Conservation (phyloP, 108 stramenopile species). For the Discostella stelligeroides region DNA sequence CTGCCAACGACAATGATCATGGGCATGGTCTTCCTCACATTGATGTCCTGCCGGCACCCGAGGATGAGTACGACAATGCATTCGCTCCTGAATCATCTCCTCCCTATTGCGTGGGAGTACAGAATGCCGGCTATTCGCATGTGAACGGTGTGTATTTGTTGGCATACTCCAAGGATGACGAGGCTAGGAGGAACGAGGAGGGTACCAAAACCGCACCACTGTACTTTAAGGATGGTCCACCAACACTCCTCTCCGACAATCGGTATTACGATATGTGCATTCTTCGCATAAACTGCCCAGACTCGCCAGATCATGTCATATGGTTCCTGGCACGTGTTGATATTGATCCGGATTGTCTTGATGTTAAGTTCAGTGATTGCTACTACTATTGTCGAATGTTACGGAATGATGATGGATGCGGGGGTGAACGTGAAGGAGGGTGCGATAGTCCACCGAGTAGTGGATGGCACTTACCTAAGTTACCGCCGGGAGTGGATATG, state of each 20-base stretch:
- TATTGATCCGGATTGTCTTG: slow-evolving; percentile 31
- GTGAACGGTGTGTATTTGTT: slow-evolving; percentile 43
- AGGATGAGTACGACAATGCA: slow-evolving; percentile 14
- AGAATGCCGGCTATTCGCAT: slow-evolving; percentile 33
- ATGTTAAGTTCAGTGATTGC: slow-evolving; percentile 51
- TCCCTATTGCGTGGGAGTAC: slow-evolving; percentile 29
- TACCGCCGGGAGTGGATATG: slow-evolving; percentile 26
- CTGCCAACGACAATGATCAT: background rate
- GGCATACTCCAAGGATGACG: slow-evolving; percentile 2
- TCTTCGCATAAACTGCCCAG: slow-evolving; percentile 35
- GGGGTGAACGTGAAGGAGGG: background rate
- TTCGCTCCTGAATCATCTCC: slow-evolving; percentile 1
- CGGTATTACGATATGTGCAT: slow-evolving; percentile 50
- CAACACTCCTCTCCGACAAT: slow-evolving; percentile 28
- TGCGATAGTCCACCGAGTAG: slow-evolving; percentile 20
- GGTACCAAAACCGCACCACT: slow-evolving; percentile 15
- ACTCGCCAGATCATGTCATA: slow-evolving; percentile 35
- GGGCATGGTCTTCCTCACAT: slow-evolving; percentile 18
- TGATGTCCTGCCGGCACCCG: slow-evolving; percentile 20
- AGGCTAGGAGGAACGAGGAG: background rate
- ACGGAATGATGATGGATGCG: slow-evolving; percentile 8
- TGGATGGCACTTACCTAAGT: slow-evolving; percentile 38
- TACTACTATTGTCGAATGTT: slow-evolving; percentile 47
- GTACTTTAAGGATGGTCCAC: slow-evolving; percentile 43
- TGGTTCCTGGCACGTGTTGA: slow-evolving; percentile 49